These are phyloP conservation scores for Candida coleopterorum DNA, from an alignment of 805 yeast genomes.

Conservation along the genomic window DNA sequence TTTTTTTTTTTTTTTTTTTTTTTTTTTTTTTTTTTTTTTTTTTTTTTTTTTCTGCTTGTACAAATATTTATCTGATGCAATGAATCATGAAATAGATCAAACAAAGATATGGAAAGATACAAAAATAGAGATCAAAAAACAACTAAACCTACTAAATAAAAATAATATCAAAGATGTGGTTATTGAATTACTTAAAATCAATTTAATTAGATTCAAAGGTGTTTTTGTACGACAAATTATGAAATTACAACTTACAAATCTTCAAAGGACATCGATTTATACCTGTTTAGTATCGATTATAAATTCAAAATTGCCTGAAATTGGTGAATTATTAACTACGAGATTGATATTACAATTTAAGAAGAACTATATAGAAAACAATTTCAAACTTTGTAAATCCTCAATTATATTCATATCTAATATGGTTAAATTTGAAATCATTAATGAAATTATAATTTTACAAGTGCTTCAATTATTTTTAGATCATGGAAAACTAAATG, in stretches of 20 bases:
- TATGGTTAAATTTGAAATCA: constrained; percentile 57
- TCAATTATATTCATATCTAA: constrained; percentile 50
- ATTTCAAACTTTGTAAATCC: constrained; percentile 39
- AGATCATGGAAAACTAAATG: constrained; percentile 36
- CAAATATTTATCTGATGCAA: not conserved
- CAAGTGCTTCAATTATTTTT: constrained; percentile 33
- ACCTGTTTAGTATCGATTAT: constrained; percentile 56
- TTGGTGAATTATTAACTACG: constrained; percentile 54
- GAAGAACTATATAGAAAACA: constrained; percentile 43
- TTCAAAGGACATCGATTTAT: constrained; percentile 41
- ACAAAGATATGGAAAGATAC: constrained; percentile 52
- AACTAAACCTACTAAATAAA: constrained; percentile 42
- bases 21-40: no score
- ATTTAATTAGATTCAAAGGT: constrained; percentile 60
- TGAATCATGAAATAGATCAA: constrained; percentile 36
- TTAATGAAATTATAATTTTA: constrained; percentile 26
- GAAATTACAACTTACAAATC: constrained; percentile 44
- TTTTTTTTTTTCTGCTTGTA: no score
- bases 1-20: no score
- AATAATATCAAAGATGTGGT: constrained; percentile 47
- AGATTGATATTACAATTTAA: constrained; percentile 59
- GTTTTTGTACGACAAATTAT: constrained; percentile 53
- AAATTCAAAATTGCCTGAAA: constrained; percentile 62
- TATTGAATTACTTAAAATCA: constrained; percentile 48
- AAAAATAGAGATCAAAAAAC: constrained; percentile 42